A percentile compares a stretch with the other conserved stretches of the same genome.
Evolutionary conservation across 768 basidiomycete genomes (phyloP).

Genomic region (Serendipita indica): DNA sequence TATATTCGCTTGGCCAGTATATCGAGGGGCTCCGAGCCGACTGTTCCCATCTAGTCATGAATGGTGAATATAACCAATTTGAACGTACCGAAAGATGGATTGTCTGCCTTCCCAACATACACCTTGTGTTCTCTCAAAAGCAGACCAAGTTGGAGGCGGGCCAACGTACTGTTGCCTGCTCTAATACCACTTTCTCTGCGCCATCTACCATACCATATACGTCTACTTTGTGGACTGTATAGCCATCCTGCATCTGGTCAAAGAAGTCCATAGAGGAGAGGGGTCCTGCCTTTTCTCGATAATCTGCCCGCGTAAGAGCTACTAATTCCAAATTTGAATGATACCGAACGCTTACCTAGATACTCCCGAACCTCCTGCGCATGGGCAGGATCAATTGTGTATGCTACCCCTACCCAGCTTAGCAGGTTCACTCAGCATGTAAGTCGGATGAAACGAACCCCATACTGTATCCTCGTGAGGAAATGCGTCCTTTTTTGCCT

Average conservation of each 20-base stretch:
- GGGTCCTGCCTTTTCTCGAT: constrained; percentile 59
- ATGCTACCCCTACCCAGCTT: constrained; percentile 48
- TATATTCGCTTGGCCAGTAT: constrained; percentile 54
- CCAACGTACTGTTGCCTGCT: constrained; percentile 29
- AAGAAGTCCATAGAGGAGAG: neutral
- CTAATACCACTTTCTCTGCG: constrained; percentile 35
- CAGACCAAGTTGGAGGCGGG: neutral
- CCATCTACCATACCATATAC: constrained; percentile 48
- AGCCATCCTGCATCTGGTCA: constrained; percentile 60
- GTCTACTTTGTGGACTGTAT: constrained; percentile 66
- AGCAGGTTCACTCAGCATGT: neutral
- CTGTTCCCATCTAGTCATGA: constrained; percentile 26
- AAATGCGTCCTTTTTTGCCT: constrained; percentile 40
- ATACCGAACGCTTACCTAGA: constrained; percentile 40
- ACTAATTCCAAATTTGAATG: too few relatives aligned
- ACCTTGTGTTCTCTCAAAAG: constrained; percentile 31
- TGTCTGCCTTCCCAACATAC: constrained; percentile 76
- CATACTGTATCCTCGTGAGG: constrained; percentile 69
- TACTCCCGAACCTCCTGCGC: constrained; percentile 68
- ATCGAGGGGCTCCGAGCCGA: constrained; percentile 70
- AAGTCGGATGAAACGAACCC: constrained; percentile 34
- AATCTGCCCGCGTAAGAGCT: constrained; percentile 39
- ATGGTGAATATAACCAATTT: neutral
- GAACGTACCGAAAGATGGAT: constrained; percentile 70
- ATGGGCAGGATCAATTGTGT: constrained; percentile 68